phyloP scores from a whole-genome alignment of 352 stramenopile species.

The Aphanomyces astaci region DNA sequence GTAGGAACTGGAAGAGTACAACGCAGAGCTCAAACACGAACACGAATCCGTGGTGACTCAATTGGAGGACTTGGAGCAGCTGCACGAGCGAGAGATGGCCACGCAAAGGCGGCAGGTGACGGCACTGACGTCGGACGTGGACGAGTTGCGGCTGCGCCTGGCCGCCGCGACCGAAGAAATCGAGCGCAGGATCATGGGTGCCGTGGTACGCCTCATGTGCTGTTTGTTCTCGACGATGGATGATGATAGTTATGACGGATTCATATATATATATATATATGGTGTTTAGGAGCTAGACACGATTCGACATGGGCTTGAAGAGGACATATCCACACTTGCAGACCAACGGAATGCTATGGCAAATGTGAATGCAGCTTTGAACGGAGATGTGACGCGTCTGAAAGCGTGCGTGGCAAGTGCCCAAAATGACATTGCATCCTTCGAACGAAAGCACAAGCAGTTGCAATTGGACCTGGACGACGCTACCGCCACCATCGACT shows the following conservation, averaged over 20 bases:
- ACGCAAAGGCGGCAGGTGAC: slow-evolving; percentile 33
- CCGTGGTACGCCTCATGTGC: neutral
- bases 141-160: slow-evolving; percentile 58
- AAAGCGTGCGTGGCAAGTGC: no score
- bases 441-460: neutral
- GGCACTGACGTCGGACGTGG: slow-evolving; percentile 68
- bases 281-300: neutral
- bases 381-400: no score
- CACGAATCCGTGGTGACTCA: neutral
- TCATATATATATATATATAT: no score
- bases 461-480: neutral
- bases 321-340: no score
- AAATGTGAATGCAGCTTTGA: no score
- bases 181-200: slow-evolving; percentile 22
- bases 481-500: neutral
- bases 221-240: no score
- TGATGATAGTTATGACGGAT: no score
- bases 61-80: neutral
- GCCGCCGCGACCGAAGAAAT: slow-evolving; percentile 61
- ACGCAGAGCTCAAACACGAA: neutral
- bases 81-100: neutral
- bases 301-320: no score
- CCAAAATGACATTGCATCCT: no score
- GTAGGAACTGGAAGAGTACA: slow-evolving; percentile 12
- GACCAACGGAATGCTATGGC: no score